Base-by-base conservation (phyloP, 106 monocot species). In the Dendrobium catenatum region DNA sequence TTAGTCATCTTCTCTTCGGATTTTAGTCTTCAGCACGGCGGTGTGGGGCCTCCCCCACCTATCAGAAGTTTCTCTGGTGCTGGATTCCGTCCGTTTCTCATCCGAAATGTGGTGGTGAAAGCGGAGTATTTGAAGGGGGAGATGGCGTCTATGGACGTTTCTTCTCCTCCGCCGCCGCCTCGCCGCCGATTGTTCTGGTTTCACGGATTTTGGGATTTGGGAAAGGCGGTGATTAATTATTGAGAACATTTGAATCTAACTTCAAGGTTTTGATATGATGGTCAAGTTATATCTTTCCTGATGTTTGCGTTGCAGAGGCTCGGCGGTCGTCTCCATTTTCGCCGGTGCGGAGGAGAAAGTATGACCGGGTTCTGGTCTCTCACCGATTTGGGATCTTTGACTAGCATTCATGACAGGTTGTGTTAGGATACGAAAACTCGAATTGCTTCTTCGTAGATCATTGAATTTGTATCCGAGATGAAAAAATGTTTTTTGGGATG, bases 301-400 rank as follows among this genome's bases (percentile, higher is more conserved):
- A 20, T 20, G 11, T 81, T 56, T 56, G 29, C 41, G 22, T 66
- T 43, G 55, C 82, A 95, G 95, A 93, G 91, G 85, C 89, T 95
- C 37, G 95, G 93, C 37, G 91, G 93, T 58, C 75, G n/a, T 93
- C 44, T 93, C 93, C 6, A 93, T 93, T 74, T 95, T 95, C 43
- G 95, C 89, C 10, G 93, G 95, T 17, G 95, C 95, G 9, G 95
- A 95, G 89, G 91, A 93, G 93, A 93, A 90, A 79, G 93, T n/a
- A 93, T 56, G 95, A 91, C 9, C 78, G 80, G 8, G 88, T 95
- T 75, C 93, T 95, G 1, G 95, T 95, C n/a, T n/a, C n/a, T 74
- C 95, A n/a, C 95, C 8, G 95, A 95, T 73, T 87, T 95, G 81
- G 95, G 95, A 15, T 93, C 95, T 41, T 83, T 93, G 43, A 93